Evolutionary conservation across 352 stramenopile genomes (phyloP), one percentile per base, ranked within the genome.

Genomic region (Globisporangium cederbergense): DNA sequence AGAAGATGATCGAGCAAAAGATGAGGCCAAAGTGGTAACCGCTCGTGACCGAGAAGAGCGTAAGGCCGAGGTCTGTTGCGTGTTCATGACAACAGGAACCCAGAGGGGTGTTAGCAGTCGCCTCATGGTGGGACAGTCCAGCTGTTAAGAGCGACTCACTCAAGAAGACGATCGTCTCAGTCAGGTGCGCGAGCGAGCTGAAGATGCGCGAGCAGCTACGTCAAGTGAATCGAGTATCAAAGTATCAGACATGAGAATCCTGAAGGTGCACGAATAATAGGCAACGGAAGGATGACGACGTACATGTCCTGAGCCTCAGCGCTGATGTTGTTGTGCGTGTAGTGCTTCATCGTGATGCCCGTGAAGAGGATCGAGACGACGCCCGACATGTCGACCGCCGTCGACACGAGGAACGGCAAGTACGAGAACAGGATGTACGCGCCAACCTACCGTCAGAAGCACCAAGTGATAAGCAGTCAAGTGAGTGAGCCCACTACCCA

Each of bases 341-440:
- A 98, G 60, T 94, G 80, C 74, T 96, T 95, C 72, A 93, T 93
- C 4, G 89, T 77, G 30, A 98, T 93, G 50, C 83, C 95, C 32
- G 90, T 87, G 64, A 98, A 98, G 55, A 98, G 88, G 68, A 98
- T 96, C 0, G 90, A 91, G n/a, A 98, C 93, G 67, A 98, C 97
- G 40, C 93, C 92, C 32, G 83, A 94, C 74, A 97, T 84, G 34
- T 89, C 75, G 18, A 93, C 55, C 30, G 89, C 75, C 61, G 90
- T 75, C 18, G 79, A 83, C 4, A 79, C 73, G n/a, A 92, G 72
- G 69, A 93, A 94, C 14, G 84, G 77, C n/a, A 96, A 59, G 69
- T 92, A 91, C 52, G 84, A 73, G 59, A 95, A 95, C 86, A 95
- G 90, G 58, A 91, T 77, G 72, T 91, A 93, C 34, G 91, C 81